Conservation (phyloP, 2,329 filamentous ascomycete species). For the Cordyceps cateniannulata region DNA sequence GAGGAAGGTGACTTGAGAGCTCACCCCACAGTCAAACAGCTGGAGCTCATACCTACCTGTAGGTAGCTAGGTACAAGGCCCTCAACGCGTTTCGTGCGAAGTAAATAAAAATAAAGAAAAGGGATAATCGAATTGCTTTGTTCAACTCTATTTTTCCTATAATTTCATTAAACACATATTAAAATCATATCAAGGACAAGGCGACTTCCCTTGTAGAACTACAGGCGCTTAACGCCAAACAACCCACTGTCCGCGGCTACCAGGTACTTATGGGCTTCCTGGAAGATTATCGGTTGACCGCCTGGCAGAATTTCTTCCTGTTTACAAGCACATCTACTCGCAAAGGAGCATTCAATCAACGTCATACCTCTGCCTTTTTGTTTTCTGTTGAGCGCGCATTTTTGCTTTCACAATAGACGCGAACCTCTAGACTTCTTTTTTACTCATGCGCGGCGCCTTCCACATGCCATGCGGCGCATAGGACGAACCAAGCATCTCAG, state of each 20-base stretch:
- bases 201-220: no score
- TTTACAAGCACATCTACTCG: neutral
- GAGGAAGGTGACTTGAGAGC: neutral
- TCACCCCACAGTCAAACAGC: neutral
- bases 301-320: constrained; percentile 13
- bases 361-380: neutral
- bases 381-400: neutral
- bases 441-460: neutral
- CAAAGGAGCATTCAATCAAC: neutral
- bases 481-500: constrained; percentile 41
- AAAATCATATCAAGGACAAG: no score
- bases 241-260: neutral
- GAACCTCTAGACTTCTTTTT: neutral
- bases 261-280: neutral
- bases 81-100: no score
- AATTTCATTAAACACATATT: no score
- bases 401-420: neutral
- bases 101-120: no score
- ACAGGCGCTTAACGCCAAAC: neutral
- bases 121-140: no score
- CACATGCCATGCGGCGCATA: constrained; percentile 35
- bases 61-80: no score
- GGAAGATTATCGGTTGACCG: constrained; percentile 9
- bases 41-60: no score
- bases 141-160: no score